Percentiles rank a stretch among this genome's conserved stretches.
Conservation (phyloP, 345 rosid species). For the Eucalyptus victrix region DNA sequence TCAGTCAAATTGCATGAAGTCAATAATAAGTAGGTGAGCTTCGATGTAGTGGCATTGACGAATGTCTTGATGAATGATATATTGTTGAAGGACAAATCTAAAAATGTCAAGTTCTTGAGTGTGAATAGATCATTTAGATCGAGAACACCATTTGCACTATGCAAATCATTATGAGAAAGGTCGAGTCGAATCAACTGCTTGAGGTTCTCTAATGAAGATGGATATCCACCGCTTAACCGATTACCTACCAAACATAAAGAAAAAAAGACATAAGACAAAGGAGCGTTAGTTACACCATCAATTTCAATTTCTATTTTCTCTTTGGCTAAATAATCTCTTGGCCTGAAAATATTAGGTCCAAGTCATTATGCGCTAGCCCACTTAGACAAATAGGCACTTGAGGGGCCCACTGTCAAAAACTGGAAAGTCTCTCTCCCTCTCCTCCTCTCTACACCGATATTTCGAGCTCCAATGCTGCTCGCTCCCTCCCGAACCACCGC, state of each 20-base stretch:
- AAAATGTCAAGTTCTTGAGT: too few relatives aligned
- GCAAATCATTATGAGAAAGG: neutral
- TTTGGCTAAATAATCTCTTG: neutral
- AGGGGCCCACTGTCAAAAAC: neutral
- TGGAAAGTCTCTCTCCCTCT: neutral
- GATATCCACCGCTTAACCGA: neutral
- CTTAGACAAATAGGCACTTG: neutral
- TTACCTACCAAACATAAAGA: neutral
- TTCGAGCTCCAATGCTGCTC: rapidly evolving
- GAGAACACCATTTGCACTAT: too few relatives aligned
- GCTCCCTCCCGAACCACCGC: neutral
- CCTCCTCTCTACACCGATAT: neutral
- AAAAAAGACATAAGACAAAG: neutral
- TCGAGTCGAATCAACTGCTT: rapidly evolving
- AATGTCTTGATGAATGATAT: too few relatives aligned
- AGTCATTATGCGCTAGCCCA: neutral
- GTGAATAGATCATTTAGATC: too few relatives aligned
- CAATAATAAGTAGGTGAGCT: too few relatives aligned
- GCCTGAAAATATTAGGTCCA: neutral
- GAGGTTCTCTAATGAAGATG: neutral
- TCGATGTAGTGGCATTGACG: too few relatives aligned
- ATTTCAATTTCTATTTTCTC: neutral
- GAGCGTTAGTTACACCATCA: neutral
- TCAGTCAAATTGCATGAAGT: too few relatives aligned
- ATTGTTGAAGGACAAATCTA: too few relatives aligned